Evolutionary conservation across 139 green algal genomes (phyloP).

Genomic region (Coccomyxa sp.): DNA sequence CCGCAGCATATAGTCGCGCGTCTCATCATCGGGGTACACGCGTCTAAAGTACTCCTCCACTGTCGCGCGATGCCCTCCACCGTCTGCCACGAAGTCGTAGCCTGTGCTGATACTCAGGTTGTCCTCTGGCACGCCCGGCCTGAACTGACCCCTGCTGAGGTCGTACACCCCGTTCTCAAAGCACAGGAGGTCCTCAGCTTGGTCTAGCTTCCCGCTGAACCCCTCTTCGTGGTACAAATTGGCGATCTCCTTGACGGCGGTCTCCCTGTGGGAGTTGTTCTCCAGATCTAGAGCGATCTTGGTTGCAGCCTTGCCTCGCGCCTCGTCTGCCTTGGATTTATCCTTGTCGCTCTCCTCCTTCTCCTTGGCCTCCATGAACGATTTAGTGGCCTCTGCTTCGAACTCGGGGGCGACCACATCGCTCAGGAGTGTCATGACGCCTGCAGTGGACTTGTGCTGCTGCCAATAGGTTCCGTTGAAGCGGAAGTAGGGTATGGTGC

Average conservation of each 20-base stretch:
- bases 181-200: not conserved
- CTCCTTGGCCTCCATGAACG: not conserved
- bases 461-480: conserved; percentile 1
- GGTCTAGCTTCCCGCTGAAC: not conserved
- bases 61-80: not conserved
- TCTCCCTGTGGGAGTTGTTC: not conserved
- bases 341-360: not conserved
- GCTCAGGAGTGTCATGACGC: not conserved
- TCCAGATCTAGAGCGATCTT: not conserved
- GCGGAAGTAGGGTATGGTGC: not conserved
- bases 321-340: not conserved
- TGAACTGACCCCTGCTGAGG: not conserved
- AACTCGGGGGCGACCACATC: not conserved
- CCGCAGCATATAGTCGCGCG: not conserved
- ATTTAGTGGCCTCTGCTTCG: not conserved
- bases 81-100: not conserved
- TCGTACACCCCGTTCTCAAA: not conserved
- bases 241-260: not conserved
- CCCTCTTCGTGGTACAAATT: not conserved
- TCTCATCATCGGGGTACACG: not conserved
- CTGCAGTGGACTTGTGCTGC: not conserved
- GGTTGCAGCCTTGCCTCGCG: not conserved
- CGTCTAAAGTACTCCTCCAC: not conserved
- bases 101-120: not conserved
- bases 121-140: not conserved